Evolutionary conservation across 1,284 basidiomycete species (phyloP).

Genomic region (Lentinula novae-zelandiae): DNA sequence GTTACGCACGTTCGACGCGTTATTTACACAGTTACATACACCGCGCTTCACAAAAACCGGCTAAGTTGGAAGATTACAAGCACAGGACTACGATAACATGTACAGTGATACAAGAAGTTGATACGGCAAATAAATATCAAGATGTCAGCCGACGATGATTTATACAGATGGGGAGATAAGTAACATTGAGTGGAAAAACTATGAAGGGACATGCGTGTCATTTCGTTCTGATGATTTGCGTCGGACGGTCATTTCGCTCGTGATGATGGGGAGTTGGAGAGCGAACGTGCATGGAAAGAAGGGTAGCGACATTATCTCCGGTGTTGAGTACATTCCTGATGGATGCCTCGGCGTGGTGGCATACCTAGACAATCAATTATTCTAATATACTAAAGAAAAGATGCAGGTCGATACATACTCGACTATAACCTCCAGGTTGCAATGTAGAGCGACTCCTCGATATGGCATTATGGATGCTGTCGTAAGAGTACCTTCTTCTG

Average conservation of each 20-base stretch:
- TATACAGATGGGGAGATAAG: neutral
- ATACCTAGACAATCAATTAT: conserved; percentile 42
- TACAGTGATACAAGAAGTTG: neutral
- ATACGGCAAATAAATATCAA: conserved; percentile 2
- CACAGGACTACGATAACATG: neutral
- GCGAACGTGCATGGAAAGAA: conserved; percentile 58
- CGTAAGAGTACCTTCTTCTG: conserved; percentile 70
- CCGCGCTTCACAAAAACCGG: neutral
- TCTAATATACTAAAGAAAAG: conserved; percentile 6
- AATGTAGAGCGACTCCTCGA: conserved; percentile 61
- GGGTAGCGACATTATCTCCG: conserved; percentile 57
- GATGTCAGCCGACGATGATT: neutral
- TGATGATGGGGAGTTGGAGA: conserved; percentile 24
- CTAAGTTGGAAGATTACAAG: neutral
- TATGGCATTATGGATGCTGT: conserved; percentile 77
- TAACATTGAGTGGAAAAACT: neutral
- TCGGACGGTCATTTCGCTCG: conserved; percentile 15
- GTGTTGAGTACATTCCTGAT: conserved; percentile 64
- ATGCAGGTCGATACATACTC: conserved; percentile 40
- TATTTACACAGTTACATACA: neutral
- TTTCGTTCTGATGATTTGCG: neutral
- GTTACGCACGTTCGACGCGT: neutral
- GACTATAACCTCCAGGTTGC: conserved; percentile 67
- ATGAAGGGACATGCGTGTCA: neutral
- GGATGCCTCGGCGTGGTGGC: conserved; percentile 64